Percentiles rank a stretch among this genome's conserved stretches.
phyloP scores from a whole-genome alignment of 805 yeast genomes.

The Wickerhamiella kurtzmanii region DNA sequence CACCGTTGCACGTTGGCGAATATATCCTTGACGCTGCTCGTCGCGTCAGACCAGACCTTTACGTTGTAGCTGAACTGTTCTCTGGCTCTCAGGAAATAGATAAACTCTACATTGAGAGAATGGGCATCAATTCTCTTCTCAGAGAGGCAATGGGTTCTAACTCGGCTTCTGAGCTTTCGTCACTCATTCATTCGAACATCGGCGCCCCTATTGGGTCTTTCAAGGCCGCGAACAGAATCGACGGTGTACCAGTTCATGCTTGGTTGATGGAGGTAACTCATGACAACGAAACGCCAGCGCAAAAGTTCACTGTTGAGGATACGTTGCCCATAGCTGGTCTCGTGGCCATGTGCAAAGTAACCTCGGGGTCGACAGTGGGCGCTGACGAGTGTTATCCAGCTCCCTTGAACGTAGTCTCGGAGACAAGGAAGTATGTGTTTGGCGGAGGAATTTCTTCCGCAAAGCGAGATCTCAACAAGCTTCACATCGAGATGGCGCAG shows the following conservation, averaged over 20 bases:
- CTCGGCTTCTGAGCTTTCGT: slow-evolving; percentile 72
- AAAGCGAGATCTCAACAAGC: slow-evolving; percentile 32
- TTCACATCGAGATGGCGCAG: slow-evolving; percentile 29
- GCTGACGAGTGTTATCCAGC: slow-evolving; percentile 85
- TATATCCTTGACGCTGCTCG: slow-evolving; percentile 79
- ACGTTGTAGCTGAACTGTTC: slow-evolving; percentile 88
- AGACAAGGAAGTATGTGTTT: slow-evolving; percentile 44
- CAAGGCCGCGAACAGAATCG: slow-evolving; percentile 30
- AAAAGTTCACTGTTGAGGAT: slow-evolving; percentile 85
- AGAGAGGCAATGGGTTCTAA: slow-evolving; percentile 98
- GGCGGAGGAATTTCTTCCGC: slow-evolving; percentile 60
- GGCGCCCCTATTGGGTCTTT: slow-evolving; percentile 93
- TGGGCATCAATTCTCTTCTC: slow-evolving; percentile 78
- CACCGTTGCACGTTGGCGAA: slow-evolving; percentile 92
- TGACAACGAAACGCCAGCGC: slow-evolving; percentile 81
- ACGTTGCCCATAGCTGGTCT: slow-evolving; percentile 90
- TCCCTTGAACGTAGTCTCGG: slow-evolving; percentile 67
- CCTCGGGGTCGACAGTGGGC: slow-evolving; percentile 89
- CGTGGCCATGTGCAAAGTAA: slow-evolving; percentile 84
- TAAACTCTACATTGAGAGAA: slow-evolving; percentile 74
- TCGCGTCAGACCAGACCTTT: slow-evolving; percentile 65
- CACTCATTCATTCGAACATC: slow-evolving; percentile 81
- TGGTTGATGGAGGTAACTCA: slow-evolving; percentile 96
- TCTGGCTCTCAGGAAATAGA: slow-evolving; percentile 88
- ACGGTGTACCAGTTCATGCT: slow-evolving; percentile 76